phyloP scores from a whole-genome alignment of 257 asterid species.

The Nicotiana sylvestris region DNA sequence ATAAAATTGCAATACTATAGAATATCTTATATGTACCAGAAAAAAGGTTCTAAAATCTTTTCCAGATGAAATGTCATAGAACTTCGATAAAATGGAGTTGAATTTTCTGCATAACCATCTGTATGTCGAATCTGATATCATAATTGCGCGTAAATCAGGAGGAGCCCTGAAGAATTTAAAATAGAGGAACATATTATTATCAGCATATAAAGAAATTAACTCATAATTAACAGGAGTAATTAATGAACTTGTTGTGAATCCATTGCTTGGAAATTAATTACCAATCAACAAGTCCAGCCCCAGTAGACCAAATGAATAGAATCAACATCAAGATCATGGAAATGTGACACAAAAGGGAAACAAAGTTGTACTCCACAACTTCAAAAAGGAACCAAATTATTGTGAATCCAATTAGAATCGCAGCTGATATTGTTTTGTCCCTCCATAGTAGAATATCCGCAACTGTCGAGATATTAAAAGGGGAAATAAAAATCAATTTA shows the following conservation, averaged over 20 bases:
- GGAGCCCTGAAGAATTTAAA: conserved; percentile 38
- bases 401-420: conserved; percentile 51
- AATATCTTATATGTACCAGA: conserved; percentile 32
- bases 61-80: conserved; percentile 64
- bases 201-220: background rate
- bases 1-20: background rate
- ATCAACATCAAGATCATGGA: conserved; percentile 46
- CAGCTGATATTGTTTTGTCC: conserved; percentile 64
- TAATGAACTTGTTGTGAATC: background rate
- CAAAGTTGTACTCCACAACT: conserved; percentile 63
- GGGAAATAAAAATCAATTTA: background rate
- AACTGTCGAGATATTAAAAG: conserved; percentile 30
- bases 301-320: conserved; percentile 63
- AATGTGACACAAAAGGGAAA: conserved; percentile 52
- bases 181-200: background rate
- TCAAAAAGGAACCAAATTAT: conserved; percentile 70
- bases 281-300: conserved; percentile 54
- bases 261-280: conserved; percentile 13
- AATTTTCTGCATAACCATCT: conserved; percentile 51
- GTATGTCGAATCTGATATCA: conserved; percentile 55
- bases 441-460: conserved; percentile 71
- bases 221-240: background rate
- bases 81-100: conserved; percentile 32
- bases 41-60: conserved; percentile 58
- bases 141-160: conserved; percentile 40